Percentiles rank a stretch among this genome's conserved stretches.
phyloP scores from a whole-genome alignment of 2,329 filamentous ascomycete genomes.

The Pseudogymnoascus pannorum region DNA sequence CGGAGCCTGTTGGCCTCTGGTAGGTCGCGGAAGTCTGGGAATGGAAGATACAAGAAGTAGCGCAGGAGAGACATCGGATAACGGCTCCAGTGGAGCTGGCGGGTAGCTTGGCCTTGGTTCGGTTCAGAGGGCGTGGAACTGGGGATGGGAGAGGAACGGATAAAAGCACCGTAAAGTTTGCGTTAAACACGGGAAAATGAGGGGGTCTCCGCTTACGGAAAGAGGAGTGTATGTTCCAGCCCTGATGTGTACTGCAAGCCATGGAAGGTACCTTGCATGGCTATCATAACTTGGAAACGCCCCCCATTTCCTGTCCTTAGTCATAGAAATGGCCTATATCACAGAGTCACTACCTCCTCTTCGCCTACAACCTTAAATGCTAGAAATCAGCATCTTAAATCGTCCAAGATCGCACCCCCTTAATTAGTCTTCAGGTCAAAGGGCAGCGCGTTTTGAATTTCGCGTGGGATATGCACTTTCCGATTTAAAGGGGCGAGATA shows the following conservation, averaged over 20 bases:
- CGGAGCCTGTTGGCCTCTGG: background rate
- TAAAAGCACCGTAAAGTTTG: background rate
- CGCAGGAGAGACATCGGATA: background rate
- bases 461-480: background rate
- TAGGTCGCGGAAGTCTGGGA: background rate
- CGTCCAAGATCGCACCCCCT: background rate
- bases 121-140: background rate
- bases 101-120: background rate
- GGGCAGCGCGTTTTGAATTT: background rate
- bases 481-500: background rate
- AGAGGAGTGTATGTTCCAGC: background rate
- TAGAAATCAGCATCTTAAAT: slow-evolving; percentile 1
- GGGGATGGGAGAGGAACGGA: background rate
- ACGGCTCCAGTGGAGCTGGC: background rate
- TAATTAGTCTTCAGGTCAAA: background rate
- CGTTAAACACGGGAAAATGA: background rate
- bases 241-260: background rate
- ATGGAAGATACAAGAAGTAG: background rate
- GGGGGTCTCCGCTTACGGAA: background rate
- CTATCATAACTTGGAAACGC: background rate
- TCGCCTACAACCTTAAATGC: slow-evolving; percentile 1
- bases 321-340: background rate
- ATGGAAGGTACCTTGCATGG: slow-evolving; percentile 3
- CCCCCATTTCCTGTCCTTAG: background rate
- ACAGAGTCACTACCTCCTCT: background rate